Evolutionary conservation across 176 grass and related monocot genomes (phyloP).

Genomic region (Miscanthus lutarioriparius): DNA sequence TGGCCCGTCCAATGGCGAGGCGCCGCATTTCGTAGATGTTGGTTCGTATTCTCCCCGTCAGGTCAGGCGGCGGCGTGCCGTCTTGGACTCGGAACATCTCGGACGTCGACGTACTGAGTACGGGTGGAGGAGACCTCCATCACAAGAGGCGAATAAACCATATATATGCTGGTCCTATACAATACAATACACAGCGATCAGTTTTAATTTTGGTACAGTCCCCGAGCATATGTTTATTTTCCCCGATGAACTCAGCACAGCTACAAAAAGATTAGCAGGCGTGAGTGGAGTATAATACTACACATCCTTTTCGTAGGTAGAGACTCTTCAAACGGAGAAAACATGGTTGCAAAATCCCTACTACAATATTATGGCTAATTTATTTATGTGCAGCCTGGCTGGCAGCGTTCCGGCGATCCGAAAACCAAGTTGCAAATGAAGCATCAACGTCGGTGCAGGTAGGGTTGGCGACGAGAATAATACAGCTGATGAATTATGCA

Average conservation of each 20-base stretch:
- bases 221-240: no score
- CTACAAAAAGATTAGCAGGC: no score
- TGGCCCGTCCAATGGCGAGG: conserved; percentile 19
- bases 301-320: neutral
- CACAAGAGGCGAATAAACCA: neutral
- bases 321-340: conserved; percentile 35
- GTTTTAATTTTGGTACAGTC: no score
- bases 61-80: neutral
- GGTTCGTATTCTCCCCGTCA: neutral
- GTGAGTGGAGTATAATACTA: neutral
- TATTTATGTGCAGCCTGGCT: neutral
- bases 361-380: neutral
- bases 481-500: conserved; percentile 11
- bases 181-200: no score
- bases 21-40: neutral
- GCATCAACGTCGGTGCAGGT: conserved; percentile 15
- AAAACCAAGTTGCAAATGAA: conserved; percentile 36
- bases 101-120: neutral
- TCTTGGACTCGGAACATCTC: conserved; percentile 8
- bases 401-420: conserved; percentile 1
- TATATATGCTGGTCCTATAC: neutral
- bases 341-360: neutral
- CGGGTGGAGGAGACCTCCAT: neutral
- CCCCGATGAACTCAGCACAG: neutral
- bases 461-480: conserved; percentile 30